phyloP scores from a whole-genome alignment of 441 rosid genomes.

The Bruguiera hainesii region DNA sequence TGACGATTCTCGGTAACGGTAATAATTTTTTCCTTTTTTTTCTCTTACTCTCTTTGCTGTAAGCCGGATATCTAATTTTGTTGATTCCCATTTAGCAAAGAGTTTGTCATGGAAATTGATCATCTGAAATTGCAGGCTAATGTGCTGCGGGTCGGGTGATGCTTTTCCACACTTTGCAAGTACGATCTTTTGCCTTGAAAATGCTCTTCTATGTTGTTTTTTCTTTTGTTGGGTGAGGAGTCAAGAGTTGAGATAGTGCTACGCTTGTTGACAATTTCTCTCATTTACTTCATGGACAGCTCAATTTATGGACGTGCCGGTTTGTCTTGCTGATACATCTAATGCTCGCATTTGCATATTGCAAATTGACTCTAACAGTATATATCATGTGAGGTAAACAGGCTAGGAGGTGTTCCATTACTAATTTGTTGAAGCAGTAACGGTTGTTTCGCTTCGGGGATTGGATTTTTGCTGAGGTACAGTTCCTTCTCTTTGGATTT shows the following conservation, averaged over 20 bases:
- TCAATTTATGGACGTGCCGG: conserved; percentile 67
- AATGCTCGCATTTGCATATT: conserved; percentile 79
- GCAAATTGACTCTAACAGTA: conserved; percentile 59
- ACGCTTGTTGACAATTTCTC: not conserved
- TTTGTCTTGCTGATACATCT: conserved; percentile 52
- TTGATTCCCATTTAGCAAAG: not conserved
- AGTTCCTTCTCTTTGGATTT: not conserved
- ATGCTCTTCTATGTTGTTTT: no score
- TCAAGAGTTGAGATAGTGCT: not conserved
- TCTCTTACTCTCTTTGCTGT: not conserved
- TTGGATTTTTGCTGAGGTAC: not conserved
- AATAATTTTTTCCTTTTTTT: no score
- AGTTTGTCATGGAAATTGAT: not conserved
- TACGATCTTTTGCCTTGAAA: no score
- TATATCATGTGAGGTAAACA: conserved; percentile 69
- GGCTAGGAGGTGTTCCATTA: not conserved
- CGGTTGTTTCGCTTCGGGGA: not conserved
- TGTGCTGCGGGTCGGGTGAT: not conserved
- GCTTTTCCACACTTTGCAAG: not conserved
- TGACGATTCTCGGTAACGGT: no score
- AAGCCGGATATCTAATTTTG: not conserved
- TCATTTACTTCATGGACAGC: not conserved
- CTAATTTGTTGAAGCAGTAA: not conserved
- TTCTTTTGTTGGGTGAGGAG: no score
- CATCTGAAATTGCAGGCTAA: not conserved